These are phyloP conservation scores for Silene latifolia DNA, from an alignment of 148 eudicot species.

Conservation along the genomic window DNA sequence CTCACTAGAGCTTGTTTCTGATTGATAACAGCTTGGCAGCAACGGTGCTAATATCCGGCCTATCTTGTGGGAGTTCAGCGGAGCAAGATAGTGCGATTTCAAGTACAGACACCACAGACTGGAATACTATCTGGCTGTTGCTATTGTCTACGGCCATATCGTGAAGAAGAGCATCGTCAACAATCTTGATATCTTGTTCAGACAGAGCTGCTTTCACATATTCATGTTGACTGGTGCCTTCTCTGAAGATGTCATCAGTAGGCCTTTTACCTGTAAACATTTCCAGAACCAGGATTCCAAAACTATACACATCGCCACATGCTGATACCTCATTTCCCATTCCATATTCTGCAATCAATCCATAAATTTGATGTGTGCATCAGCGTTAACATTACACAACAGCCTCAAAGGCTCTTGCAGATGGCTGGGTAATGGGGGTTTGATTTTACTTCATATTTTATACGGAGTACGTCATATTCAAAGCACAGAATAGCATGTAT, in stretches of 20 bases:
- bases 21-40: slow-evolving; percentile 16
- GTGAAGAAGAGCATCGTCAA: slow-evolving; percentile 7
- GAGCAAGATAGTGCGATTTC: slow-evolving; percentile 17
- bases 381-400: no score
- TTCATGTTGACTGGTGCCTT: slow-evolving; percentile 11
- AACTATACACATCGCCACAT: slow-evolving; percentile 30
- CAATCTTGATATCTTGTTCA: neutral
- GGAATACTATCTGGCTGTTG: neutral
- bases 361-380: no score
- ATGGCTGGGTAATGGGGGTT: no score
- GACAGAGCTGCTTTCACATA: slow-evolving; percentile 18
- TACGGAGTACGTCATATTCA: no score
- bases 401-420: no score
- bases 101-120: slow-evolving; percentile 6
- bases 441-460: no score
- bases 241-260: slow-evolving; percentile 18
- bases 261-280: slow-evolving; percentile 27
- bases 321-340: slow-evolving; percentile 26
- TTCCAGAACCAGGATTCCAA: slow-evolving; percentile 4
- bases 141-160: neutral
- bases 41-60: slow-evolving; percentile 14
- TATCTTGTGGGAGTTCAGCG: slow-evolving; percentile 6
- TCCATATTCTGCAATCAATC: slow-evolving; percentile 23
- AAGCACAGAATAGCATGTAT: no score
- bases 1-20: neutral